These are phyloP conservation scores for Penicillium sp. DNA, from an alignment of 2,329 filamentous ascomycete genomes.

Conservation along the genomic window DNA sequence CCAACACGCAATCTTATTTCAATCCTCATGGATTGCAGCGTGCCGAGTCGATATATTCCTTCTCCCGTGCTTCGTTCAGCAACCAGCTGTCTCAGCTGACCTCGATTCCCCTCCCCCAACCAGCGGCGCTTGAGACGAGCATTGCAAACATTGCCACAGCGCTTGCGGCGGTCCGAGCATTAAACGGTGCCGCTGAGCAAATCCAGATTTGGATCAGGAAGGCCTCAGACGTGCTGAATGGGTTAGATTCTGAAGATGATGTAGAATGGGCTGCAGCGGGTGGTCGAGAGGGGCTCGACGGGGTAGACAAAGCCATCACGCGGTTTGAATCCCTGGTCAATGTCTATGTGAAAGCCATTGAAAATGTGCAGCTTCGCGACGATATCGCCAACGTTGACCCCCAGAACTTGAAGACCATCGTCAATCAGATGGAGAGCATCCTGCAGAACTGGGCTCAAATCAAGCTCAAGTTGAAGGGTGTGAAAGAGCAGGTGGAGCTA, in stretches of 20 bases:
- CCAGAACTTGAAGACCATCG: constrained; percentile 69
- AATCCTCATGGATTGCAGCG: constrained; percentile 53
- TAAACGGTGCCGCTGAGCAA: constrained; percentile 85
- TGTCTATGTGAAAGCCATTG: constrained; percentile 91
- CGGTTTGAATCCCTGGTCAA: constrained; percentile 87
- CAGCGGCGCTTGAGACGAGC: constrained; percentile 74
- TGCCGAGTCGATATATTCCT: constrained; percentile 85
- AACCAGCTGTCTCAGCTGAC: constrained; percentile 91
- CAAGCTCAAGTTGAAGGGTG: constrained; percentile 68
- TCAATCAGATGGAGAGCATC: constrained; percentile 85
- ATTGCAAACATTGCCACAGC: constrained; percentile 83
- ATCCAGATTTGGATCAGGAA: constrained; percentile 93
- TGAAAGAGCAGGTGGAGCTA: constrained; percentile 89
- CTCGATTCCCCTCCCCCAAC: constrained; percentile 82
- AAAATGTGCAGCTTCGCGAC: constrained; percentile 73
- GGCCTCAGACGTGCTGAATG: constrained; percentile 81
- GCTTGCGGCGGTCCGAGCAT: constrained; percentile 74
- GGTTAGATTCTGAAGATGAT: constrained; percentile 91
- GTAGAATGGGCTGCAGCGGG: constrained; percentile 94
- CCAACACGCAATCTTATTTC: constrained; percentile 43
- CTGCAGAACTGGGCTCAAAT: constrained; percentile 81
- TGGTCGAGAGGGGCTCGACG: constrained; percentile 56
- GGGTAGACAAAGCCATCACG: constrained; percentile 66
- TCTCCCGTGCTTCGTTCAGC: constrained; percentile 87
- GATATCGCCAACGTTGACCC: constrained; percentile 72